These are phyloP conservation scores for Zostera marina DNA, from an alignment of 116 monocot genomes.

Conservation along the genomic window DNA sequence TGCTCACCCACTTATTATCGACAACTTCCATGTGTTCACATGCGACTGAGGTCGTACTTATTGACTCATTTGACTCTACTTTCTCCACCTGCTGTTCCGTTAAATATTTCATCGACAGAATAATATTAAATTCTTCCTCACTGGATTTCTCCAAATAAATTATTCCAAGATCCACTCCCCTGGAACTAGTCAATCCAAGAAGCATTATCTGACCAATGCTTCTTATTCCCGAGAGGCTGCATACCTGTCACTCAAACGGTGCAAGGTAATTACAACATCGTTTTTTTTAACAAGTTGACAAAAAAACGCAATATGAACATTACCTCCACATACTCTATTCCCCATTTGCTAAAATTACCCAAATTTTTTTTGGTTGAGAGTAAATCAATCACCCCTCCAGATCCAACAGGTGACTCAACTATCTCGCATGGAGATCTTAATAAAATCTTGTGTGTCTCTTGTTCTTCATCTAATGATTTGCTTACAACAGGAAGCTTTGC, in stretches of 20 bases:
- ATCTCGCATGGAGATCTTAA: slow-evolving; percentile 60
- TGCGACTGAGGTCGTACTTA: background rate
- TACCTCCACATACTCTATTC: slow-evolving; percentile 75
- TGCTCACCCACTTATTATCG: background rate
- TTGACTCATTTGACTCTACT: background rate
- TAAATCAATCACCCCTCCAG: slow-evolving; percentile 56
- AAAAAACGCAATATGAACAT: background rate
- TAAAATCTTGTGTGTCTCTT: slow-evolving; percentile 28
- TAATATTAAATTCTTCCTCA: background rate
- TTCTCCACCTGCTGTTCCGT: background rate
- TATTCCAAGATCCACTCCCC: slow-evolving; percentile 2
- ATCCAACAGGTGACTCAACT: slow-evolving; percentile 44
- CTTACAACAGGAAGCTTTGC: slow-evolving; percentile 42
- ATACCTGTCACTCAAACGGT: slow-evolving; percentile 9
- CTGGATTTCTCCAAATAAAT: background rate
- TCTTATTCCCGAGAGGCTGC: background rate
- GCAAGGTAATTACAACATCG: background rate
- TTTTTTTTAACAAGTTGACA: too few species aligned
- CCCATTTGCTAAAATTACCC: slow-evolving; percentile 38
- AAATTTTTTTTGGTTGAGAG: slow-evolving; percentile 33
- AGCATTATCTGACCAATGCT: background rate
- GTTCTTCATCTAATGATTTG: slow-evolving; percentile 3
- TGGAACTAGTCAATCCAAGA: slow-evolving; percentile 2
- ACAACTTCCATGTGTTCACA: background rate
- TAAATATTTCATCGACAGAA: background rate